A percentile compares a stretch with the other conserved stretches of the same genome.
These are phyloP conservation scores for Coprinopsis cinerea DNA, from an alignment of 768 basidiomycete genomes.

Conservation along the genomic window DNA sequence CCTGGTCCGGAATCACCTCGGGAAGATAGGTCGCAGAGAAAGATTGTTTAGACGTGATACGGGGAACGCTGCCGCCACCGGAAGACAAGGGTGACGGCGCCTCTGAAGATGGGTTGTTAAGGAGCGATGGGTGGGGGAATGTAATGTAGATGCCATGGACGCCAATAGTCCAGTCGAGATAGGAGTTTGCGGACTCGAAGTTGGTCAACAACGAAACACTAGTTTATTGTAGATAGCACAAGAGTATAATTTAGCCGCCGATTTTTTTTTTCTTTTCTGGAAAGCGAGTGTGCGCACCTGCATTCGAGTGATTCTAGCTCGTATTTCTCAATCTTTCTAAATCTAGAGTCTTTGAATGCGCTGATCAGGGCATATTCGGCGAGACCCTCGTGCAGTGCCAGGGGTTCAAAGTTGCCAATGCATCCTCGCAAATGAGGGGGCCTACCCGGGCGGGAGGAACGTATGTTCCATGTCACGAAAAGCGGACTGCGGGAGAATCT, in stretches of 20 bases:
- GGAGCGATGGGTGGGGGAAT: conserved; percentile 73
- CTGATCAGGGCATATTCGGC: conserved; percentile 89
- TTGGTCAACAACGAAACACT: conserved; percentile 92
- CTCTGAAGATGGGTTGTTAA: conserved; percentile 50
- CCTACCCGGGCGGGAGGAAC: conserved; percentile 52
- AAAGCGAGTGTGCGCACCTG: conserved; percentile 49
- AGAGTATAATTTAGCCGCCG: neutral
- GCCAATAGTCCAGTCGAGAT: conserved; percentile 92
- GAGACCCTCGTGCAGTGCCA: conserved; percentile 68
- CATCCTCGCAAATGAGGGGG: conserved; percentile 77
- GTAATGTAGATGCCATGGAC: conserved; percentile 88
- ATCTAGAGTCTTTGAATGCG: conserved; percentile 84
- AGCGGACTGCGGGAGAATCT: conserved; percentile 55
- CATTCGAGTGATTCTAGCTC: conserved; percentile 84
- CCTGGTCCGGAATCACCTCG: conserved; percentile 87
- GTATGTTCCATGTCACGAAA: conserved; percentile 95
- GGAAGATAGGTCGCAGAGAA: conserved; percentile 91
- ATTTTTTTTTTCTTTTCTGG: neutral
- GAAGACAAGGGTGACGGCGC: conserved; percentile 71
- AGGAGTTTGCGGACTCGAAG: conserved; percentile 78
- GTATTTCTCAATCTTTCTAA: conserved; percentile 67
- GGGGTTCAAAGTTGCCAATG: conserved; percentile 87
- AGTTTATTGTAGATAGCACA: neutral
- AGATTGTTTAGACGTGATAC: conserved; percentile 45
- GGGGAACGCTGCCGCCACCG: conserved; percentile 51